Evolutionary conservation across 2,329 filamentous ascomycete genomes (phyloP), one percentile per base, ranked within the genome.

Genomic region (Trichoderma brevicompactum): DNA sequence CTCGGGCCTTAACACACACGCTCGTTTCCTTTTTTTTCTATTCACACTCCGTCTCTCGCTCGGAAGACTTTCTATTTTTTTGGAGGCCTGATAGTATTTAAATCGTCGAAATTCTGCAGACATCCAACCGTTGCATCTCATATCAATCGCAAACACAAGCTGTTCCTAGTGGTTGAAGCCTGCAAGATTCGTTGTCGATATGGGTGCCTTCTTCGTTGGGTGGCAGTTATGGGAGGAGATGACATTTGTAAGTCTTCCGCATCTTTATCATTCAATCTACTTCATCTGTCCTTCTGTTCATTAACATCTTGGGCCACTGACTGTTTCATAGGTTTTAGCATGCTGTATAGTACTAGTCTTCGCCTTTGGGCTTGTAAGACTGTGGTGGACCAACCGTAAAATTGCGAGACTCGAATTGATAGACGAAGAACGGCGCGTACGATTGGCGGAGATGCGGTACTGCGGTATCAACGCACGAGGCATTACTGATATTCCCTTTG

Each of bases 171-270:
- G 9, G 50, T 23, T n/a, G 10, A 40, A 28, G 17, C 2, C 32
- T 40, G 12, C 50, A 43, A 13, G 8, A 10, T 9, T 5, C 13
- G 38, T 38, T 12, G 38, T 48, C 67, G 62, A 69, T 55, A 78
- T 77, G 72, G 72, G 69, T 58, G 75, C 72, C 44, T 92, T 92
- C 77, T 92, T 91, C 77, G 72, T 81, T 48, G 82, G 79, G 56
- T 96, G 92, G 93, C 81, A 85, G 70, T 80, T 95, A 72, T 97
- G 93, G 93, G 87, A 95, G 82, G 88, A 96, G 80, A 89, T 97
- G 88, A 91, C 89, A 61, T 92, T 96, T 80, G 93, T 96, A 81
- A 82, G 91, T 83, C 10, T 15, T 36, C 38, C 9, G 5, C 36
- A 38, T 38, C 36, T 38, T 7, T 38, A 38, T 10, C 36, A 38